Conservation (phyloP, 2,329 filamentous ascomycete species). For the Cytospora mali region DNA sequence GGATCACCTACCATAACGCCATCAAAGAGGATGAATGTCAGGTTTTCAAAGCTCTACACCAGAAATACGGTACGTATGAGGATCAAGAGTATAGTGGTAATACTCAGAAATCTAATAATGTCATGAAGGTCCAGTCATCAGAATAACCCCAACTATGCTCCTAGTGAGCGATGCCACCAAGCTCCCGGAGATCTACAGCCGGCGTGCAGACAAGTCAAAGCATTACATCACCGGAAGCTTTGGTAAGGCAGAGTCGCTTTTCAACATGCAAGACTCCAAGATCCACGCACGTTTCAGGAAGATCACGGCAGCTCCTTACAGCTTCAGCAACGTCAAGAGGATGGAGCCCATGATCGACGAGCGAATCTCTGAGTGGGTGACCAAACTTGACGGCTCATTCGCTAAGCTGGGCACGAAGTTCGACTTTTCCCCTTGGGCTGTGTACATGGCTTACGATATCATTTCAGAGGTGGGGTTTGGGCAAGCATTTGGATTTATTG, state of each 20-base stretch:
- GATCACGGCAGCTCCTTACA: constrained; percentile 57
- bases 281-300: constrained; percentile 56
- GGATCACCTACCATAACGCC: constrained; percentile 57
- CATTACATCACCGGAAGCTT: constrained; percentile 62
- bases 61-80: constrained; percentile 46
- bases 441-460: constrained; percentile 60
- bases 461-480: constrained; percentile 55
- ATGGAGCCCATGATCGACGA: constrained; percentile 60
- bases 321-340: constrained; percentile 58
- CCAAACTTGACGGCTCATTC: constrained; percentile 50
- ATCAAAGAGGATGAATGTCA: constrained; percentile 49
- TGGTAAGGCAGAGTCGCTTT: constrained; percentile 56
- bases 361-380: constrained; percentile 53
- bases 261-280: constrained; percentile 58
- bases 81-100: neutral
- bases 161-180: constrained; percentile 55
- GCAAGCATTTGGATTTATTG: constrained; percentile 56
- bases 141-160: constrained; percentile 56
- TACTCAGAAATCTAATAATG: neutral
- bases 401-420: constrained; percentile 46
- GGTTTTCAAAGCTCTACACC: constrained; percentile 44
- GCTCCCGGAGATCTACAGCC: constrained; percentile 58
- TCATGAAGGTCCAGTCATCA: constrained; percentile 51
- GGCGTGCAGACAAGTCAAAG: constrained; percentile 58
- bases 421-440: constrained; percentile 59